phyloP scores from a whole-genome alignment of 2,329 filamentous ascomycete genomes.

The Graphiopsis chlorocephala region DNA sequence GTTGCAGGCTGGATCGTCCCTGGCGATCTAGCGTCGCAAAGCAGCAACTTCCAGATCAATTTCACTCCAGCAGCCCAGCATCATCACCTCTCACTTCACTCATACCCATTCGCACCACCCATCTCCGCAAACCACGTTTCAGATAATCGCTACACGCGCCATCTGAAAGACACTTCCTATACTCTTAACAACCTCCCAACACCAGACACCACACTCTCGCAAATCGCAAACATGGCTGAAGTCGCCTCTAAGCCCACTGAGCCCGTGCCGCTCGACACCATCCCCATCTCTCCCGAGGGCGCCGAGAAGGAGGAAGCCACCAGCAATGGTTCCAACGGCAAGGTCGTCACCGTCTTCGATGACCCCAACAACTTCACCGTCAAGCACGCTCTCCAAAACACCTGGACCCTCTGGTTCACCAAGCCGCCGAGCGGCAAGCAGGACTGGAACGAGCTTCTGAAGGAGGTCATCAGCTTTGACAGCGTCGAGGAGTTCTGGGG shows the following conservation, averaged over 20 bases:
- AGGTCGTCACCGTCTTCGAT: slow-evolving; percentile 91
- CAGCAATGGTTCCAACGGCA: slow-evolving; percentile 46
- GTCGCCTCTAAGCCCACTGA: slow-evolving; percentile 29
- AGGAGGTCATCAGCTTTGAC: slow-evolving; percentile 98
- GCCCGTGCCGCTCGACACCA: slow-evolving; percentile 55
- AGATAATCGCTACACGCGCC: slow-evolving; percentile 10
- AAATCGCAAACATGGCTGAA: slow-evolving; percentile 33
- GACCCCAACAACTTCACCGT: slow-evolving; percentile 99
- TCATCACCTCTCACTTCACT: background rate
- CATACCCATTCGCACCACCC: background rate
- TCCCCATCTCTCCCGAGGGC: slow-evolving; percentile 53
- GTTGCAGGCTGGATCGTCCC: background rate
- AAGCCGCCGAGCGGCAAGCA: slow-evolving; percentile 94
- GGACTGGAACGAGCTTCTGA: slow-evolving; percentile 97
- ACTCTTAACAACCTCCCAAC: background rate
- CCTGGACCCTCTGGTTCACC: slow-evolving; percentile 99
- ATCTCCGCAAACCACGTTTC: background rate
- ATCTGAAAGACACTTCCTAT: background rate
- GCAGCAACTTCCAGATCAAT: slow-evolving; percentile 12
- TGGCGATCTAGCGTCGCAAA: slow-evolving; percentile 12
- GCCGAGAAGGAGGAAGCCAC: slow-evolving; percentile 46
- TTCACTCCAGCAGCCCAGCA: slow-evolving; percentile 3
- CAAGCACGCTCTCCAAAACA: slow-evolving; percentile 96
- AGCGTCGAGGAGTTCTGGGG: slow-evolving; percentile 99
- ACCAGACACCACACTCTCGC: slow-evolving; percentile 9